Percentiles rank a stretch among this genome's conserved stretches.
Evolutionary conservation across 768 basidiomycete species (phyloP).

Genomic region (Megacollybia marginata): DNA sequence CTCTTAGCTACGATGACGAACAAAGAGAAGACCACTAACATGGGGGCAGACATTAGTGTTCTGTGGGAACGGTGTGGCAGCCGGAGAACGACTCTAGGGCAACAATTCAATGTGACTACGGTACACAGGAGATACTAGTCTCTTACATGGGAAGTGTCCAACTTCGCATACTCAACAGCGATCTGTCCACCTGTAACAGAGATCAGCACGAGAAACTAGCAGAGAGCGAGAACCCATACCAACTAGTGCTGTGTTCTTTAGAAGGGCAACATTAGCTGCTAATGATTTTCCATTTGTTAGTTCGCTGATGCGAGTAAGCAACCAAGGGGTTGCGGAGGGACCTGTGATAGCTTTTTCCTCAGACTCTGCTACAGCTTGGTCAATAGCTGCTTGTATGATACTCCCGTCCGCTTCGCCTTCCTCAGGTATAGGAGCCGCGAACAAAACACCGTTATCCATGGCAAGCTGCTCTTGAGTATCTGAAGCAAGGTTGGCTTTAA

Average conservation of each 20-base stretch:
- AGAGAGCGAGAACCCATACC: conserved; percentile 38
- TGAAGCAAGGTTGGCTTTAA: conserved; percentile 17
- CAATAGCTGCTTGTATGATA: conserved; percentile 67
- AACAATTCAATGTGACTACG: too few species aligned
- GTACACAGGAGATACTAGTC: not conserved
- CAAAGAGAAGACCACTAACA: not conserved
- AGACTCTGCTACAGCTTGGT: conserved; percentile 80
- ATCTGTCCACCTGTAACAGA: conserved; percentile 60
- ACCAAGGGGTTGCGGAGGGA: conserved; percentile 86
- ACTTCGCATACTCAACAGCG: conserved; percentile 63
- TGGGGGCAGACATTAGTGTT: too few species aligned
- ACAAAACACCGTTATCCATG: conserved; percentile 68
- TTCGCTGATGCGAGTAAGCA: conserved; percentile 75
- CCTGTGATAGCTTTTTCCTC: conserved; percentile 72
- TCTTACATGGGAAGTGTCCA: conserved; percentile 31
- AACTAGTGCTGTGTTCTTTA: conserved; percentile 81
- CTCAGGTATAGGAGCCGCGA: conserved; percentile 87
- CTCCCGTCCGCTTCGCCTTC: conserved; percentile 62
- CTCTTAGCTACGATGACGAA: not conserved
- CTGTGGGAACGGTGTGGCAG: too few species aligned
- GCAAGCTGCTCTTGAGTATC: conserved; percentile 66
- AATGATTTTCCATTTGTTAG: conserved; percentile 73
- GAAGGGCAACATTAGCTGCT: conserved; percentile 72
- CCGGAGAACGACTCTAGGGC: too few species aligned
- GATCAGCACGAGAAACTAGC: conserved; percentile 1